Evolutionary conservation across 1,139 yeast genomes (phyloP).

Genomic region (Eremothecium cymbalariae): DNA sequence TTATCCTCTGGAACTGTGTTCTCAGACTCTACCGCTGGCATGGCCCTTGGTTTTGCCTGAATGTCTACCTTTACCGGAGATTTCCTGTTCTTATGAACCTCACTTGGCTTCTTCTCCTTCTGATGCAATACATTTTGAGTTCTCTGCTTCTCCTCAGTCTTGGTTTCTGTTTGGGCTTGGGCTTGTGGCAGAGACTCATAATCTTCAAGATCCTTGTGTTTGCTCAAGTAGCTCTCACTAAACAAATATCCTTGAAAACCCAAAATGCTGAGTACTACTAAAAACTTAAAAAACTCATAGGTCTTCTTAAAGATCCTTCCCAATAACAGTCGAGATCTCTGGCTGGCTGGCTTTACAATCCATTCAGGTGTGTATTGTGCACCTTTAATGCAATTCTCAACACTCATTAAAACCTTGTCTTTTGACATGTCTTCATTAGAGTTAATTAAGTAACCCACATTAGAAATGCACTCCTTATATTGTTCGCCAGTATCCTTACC

Average conservation of each 20-base stretch:
- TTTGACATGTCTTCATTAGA: conserved; percentile 1
- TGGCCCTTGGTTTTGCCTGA: neutral
- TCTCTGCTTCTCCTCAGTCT: neutral
- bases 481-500: conserved; percentile 2
- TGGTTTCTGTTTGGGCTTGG: neutral
- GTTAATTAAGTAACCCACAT: conserved; percentile 1
- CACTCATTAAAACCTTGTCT: neutral
- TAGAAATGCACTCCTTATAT: conserved; percentile 1
- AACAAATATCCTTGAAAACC: conserved; percentile 2
- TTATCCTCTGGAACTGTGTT: conserved; percentile 3
- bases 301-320: neutral
- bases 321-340: neutral
- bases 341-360: neutral
- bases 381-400: neutral
- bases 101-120: conserved; percentile 4
- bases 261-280: conserved; percentile 1
- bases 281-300: conserved; percentile 5
- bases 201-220: neutral
- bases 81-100: conserved; percentile 2
- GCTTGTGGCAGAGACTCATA: no score
- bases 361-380: neutral
- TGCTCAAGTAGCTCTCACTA: conserved; percentile 1
- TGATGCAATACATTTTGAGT: neutral
- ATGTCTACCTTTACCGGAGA: conserved; percentile 2
- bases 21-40: conserved; percentile 2